Evolutionary conservation across 768 basidiomycete species (phyloP), one percentile per base, ranked within the genome.

Genomic region (Lactarius sanguifluus): DNA sequence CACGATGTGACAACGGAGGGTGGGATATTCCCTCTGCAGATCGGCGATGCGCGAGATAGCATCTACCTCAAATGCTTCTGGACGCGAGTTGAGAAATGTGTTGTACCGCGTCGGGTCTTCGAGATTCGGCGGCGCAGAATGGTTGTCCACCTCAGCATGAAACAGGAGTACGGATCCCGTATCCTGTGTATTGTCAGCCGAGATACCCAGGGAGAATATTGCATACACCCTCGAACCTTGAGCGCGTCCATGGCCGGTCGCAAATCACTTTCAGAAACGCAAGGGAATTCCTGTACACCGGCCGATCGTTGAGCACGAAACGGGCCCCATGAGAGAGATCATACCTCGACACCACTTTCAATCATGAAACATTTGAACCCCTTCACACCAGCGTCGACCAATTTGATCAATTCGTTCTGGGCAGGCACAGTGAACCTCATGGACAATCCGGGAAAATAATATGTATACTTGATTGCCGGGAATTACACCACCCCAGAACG

Each of bases 341-440:
- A 28, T 72, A 94, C 96, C 68, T 97, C 91, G 20, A 98, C 96
- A 30, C 97, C 96, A 72, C 94, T 96, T 70, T 96, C 90, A 68
- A 96, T 95, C 70, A 98, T 79, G 76, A 98, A 98, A 75, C 95
- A 97, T 76, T 98, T 98, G 82, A 98, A 98, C 0, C 96, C 96
- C 78, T 89, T 91, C 36, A 97, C 91, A 7, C 97, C 96, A 38
- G 85, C 84, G 36, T 83, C 75, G 16, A 96, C 79, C 52, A 98
- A 80, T n/a, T 89, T 86, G 64, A 81, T 82, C 54, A 99, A 83
- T 71, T 96, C 83, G 52, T 76, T 74, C 93, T 96, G 69, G 54
- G 57, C 62, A 34, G 57, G 25, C 25, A 40, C 30, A n/a, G 38
- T n/a, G 30, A 13, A 47, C 23, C 9, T 65, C 45, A 52, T 16